A percentile compares a stretch with the other conserved stretches of the same genome.
Conservation (phyloP, 805 yeast genomes). For the Pichia membranifaciens region DNA sequence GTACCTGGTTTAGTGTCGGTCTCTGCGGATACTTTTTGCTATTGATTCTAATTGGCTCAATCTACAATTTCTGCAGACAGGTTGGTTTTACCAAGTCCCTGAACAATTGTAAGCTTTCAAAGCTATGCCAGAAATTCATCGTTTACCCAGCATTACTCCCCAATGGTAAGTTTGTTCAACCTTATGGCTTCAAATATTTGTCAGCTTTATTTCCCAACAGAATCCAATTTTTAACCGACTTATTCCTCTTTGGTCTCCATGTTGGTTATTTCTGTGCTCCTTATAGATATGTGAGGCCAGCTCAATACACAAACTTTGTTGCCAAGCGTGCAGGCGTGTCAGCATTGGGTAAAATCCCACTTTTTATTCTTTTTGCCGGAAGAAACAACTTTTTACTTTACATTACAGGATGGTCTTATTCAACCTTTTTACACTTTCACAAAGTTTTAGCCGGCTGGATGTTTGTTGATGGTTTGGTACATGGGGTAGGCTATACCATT, state of each 20-base stretch:
- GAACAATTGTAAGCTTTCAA: slow-evolving; percentile 6
- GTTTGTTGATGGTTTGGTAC: slow-evolving; percentile 34
- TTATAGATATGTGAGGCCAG: slow-evolving; percentile 22
- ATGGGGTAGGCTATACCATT: slow-evolving; percentile 26
- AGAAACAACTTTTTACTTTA: slow-evolving; percentile 39
- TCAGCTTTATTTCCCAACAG: slow-evolving; percentile 11
- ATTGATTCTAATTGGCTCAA: slow-evolving; percentile 32
- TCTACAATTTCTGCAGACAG: slow-evolving; percentile 29
- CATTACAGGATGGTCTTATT: slow-evolving; percentile 38
- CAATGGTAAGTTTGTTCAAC: slow-evolving; percentile 17
- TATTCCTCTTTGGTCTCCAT: slow-evolving; percentile 9
- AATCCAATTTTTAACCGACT: slow-evolving; percentile 8
- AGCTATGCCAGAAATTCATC: slow-evolving; percentile 27
- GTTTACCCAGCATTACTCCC: slow-evolving; percentile 35
- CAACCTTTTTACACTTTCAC: slow-evolving; percentile 50
- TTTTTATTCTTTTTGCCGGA: slow-evolving; percentile 40
- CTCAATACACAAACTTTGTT: slow-evolving; percentile 24
- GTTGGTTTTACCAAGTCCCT: slow-evolving; percentile 27
- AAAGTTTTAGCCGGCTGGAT: slow-evolving; percentile 43
- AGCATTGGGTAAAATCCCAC: slow-evolving; percentile 35
- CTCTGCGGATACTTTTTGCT: slow-evolving; percentile 35
- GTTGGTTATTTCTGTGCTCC: slow-evolving; percentile 11
- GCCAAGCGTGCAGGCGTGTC: slow-evolving; percentile 30
- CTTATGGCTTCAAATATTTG: slow-evolving; percentile 16
- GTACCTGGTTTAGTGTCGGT: slow-evolving; percentile 28